Base-by-base conservation (phyloP, 2,329 filamentous ascomycete species). In the Claviceps purpurea region DNA sequence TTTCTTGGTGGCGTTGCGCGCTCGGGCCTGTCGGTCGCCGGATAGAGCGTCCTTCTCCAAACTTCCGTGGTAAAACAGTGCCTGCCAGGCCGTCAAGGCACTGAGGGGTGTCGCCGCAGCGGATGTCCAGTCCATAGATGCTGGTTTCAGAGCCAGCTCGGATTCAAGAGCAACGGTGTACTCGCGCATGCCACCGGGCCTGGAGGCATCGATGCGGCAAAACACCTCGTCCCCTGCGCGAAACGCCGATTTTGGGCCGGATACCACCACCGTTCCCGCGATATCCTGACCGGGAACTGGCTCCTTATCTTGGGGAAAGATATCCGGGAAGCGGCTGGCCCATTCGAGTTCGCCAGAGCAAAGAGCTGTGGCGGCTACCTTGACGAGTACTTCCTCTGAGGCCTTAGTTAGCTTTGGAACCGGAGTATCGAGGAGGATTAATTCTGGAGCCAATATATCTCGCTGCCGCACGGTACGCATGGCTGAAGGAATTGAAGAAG, bases 1-100 rank as follows among this genome's bases (percentile, higher is more conserved):
- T 1, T 64, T 54, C 24, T 62, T 55, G 34, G 56, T 56, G 3
- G 51, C 54, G 46, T 71, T 70, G 18, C 49, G 39, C 13, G 55
- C 55, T 5, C 55, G 49, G 0, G 66, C 65, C 1, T 50, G 56
- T 5, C 51, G 47, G 43, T 65, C 62, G 18, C 64, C 65, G 6
- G 55, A 54, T 5, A 69, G 40, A 1, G 56, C 67, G 3, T 37
- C 52, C 13, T 54, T 55, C 30, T 68, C 60, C 14, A 70, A 55
- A 4, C 47, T 55, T 1, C 65, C 65, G n/a, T 68, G 64, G 4
- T 58, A 50, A 53, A 73, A 73, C 20, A 72, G 53, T 5, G 62
- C 65, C 57, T 72, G 70, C 60, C 63, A 70, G 1, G 69, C 70
- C 2, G 70, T 72, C 47, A 72, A 57, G 8, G 69, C 64, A 51